Percentiles rank a stretch among this genome's conserved stretches.
Conservation (phyloP, 441 rosid genomes). For the Arabidopsis hybrid region DNA sequence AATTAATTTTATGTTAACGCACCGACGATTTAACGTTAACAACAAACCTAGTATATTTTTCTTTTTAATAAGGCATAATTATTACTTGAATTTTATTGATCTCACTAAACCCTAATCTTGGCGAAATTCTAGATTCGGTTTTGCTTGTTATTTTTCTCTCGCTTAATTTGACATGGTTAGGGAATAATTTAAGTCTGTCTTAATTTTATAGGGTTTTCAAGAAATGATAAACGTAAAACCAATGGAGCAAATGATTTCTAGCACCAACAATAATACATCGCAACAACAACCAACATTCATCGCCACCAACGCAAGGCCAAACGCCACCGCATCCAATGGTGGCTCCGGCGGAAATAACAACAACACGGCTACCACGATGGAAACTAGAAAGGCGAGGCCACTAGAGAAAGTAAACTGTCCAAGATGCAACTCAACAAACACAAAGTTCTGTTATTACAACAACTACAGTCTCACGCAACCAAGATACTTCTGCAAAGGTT, state of each 20-base stretch:
- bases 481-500: slow-evolving; percentile 89
- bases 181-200: background rate
- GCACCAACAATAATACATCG: slow-evolving; percentile 41
- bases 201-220: slow-evolving; percentile 53
- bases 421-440: slow-evolving; percentile 83
- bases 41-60: slow-evolving; percentile 15
- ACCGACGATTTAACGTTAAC: slow-evolving; percentile 20
- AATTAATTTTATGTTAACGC: slow-evolving; percentile 3
- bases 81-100: background rate
- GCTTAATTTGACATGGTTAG: background rate
- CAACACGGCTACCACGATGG: slow-evolving; percentile 35
- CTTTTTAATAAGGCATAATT: background rate
- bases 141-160: slow-evolving; percentile 7
- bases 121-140: slow-evolving; percentile 3
- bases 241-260: slow-evolving; percentile 70
- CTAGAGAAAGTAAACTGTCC: slow-evolving; percentile 87
- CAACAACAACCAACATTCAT: slow-evolving; percentile 41
- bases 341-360: slow-evolving; percentile 25
- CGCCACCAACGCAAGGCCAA: slow-evolving; percentile 42
- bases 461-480: slow-evolving; percentile 90
- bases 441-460: slow-evolving; percentile 90
- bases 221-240: slow-evolving; percentile 57
- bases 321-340: slow-evolving; percentile 32
- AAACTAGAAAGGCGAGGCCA: slow-evolving; percentile 67
- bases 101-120: slow-evolving; percentile 24